These are phyloP conservation scores for Mitragyna speciosa DNA, from an alignment of 257 asterid genomes.

Conservation along the genomic window DNA sequence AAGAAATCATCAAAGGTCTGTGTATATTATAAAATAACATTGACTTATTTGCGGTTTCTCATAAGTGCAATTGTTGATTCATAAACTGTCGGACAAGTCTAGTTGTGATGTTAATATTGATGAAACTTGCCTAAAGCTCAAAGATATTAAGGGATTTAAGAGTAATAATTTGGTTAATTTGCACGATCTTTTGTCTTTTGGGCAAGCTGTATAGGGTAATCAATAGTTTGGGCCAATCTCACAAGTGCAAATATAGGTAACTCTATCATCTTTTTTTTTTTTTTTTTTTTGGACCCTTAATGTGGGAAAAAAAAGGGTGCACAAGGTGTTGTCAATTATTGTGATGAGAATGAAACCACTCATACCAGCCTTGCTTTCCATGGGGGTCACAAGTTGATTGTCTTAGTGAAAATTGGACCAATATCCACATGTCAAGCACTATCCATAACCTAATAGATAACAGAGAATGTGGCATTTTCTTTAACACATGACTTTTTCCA, in stretches of 20 bases:
- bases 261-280: too few species aligned
- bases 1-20: not conserved
- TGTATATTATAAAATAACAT: too few species aligned
- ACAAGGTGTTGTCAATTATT: too few species aligned
- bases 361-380: too few species aligned
- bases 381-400: not conserved
- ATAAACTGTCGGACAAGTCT: not conserved
- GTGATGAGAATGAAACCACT: not conserved
- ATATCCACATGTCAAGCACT: conserved; percentile 4
- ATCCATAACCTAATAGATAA: not conserved
- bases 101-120: not conserved
- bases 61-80: too few species aligned
- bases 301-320: too few species aligned
- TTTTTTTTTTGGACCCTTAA: too few species aligned
- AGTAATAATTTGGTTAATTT: too few species aligned
- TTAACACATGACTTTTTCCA: not conserved
- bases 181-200: not conserved
- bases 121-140: not conserved
- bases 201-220: not conserved
- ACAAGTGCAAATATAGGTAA: too few species aligned
- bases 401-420: not conserved
- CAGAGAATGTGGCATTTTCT: not conserved
- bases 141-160: too few species aligned
- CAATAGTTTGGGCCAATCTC: too few species aligned
- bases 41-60: not conserved